Evolutionary conservation across 1,284 basidiomycete genomes (phyloP), one percentile per base, ranked within the genome.

Genomic region (Austroboletus novae-zelandiae): DNA sequence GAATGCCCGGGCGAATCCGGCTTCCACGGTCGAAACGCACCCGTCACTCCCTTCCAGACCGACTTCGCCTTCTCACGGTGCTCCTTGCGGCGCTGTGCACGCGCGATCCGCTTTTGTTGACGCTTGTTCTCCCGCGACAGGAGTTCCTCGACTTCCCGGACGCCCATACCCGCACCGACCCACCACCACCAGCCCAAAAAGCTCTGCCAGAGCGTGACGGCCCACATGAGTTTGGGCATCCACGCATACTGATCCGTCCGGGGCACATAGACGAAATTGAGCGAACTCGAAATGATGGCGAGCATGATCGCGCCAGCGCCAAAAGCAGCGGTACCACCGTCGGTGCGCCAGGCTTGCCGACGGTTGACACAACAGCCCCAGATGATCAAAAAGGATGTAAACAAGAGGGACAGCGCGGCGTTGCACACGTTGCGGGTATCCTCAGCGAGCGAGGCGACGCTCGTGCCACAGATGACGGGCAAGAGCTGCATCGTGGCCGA

Each of bases 171-270:
- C 2, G 91, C 86, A 15, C 94, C 94, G 18, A 95, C 93, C 94
- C 94, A 98, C 93, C 93, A 95, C 93, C 93, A 95, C 90, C 91
- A 96, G 0, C 91, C 91, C 27, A 91, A 68, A 64, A 91, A 91
- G 69, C 84, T 91, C 74, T 97, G 94, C 93, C 93, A 96, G 15
- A 96, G 79, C 11, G 95, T 81, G 39, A 94, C 84, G 4, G 89
- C 85, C 82, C 90, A 94, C 69, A 92, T 83, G 43, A 96, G 75
- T 31, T 84, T 80, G 3, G 90, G 89, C 54, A 96, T 76, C 94
- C 94, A 97, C 11, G 83, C 75, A 57, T 91, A 90, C 57, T 91
- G 83, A 56, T 92, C 87, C 62, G 89, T 84, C 45, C 79, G 73
- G 8, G 84, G 86, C 32, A 97, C 89, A 60, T 93, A 92, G 11